Conservation (phyloP, 2,329 filamentous ascomycete species). For the Aureobasidium sp. region DNA sequence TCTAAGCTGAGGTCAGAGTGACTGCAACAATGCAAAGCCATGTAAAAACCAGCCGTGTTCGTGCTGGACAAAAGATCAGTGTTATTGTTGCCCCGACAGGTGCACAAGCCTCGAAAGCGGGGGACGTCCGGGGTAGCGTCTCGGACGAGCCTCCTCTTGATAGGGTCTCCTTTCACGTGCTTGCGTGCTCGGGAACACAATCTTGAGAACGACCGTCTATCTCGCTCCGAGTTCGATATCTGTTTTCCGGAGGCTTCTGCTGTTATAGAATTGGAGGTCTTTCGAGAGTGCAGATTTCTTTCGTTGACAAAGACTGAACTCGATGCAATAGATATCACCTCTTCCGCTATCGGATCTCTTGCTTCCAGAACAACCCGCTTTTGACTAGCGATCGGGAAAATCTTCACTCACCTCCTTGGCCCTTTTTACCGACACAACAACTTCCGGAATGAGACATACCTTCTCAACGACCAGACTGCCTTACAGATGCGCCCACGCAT, state of each 20-base stretch:
- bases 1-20: too few relatives aligned
- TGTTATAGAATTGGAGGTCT: neutral
- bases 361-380: neutral
- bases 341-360: slow-evolving; percentile 6
- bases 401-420: neutral
- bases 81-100: neutral
- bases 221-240: neutral
- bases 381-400: slow-evolving; percentile 5
- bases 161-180: neutral
- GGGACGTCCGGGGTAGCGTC: neutral
- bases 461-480: neutral
- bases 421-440: neutral
- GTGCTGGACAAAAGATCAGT: neutral
- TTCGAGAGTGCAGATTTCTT: neutral
- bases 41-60: too few relatives aligned
- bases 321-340: neutral
- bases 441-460: neutral
- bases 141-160: neutral
- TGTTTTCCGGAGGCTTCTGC: too few relatives aligned
- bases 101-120: neutral
- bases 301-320: neutral
- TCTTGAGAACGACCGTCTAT: neutral
- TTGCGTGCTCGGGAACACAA: neutral
- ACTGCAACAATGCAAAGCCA: neutral
- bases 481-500: neutral